Conservation (phyloP, 1,139 yeast genomes). For the Kodamaea sp. region DNA sequence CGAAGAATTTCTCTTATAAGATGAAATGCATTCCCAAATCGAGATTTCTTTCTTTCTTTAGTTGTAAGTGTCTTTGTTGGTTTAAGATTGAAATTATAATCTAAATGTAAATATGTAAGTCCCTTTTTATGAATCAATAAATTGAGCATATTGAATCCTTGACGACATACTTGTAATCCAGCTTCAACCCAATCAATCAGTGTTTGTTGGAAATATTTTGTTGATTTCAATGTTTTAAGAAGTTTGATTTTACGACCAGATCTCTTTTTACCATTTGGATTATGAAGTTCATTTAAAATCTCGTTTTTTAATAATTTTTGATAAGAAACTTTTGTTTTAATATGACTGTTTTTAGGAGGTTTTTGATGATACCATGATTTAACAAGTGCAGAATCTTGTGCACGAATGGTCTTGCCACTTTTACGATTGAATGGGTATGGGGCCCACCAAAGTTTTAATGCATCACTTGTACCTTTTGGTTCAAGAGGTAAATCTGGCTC, state of each 20-base stretch:
- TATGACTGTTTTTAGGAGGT: slow-evolving; percentile 55
- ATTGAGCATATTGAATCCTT: slow-evolving; percentile 92
- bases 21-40: slow-evolving; percentile 97
- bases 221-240: slow-evolving; percentile 64
- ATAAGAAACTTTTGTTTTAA: slow-evolving; percentile 79
- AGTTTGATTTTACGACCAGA: slow-evolving; percentile 52
- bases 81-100: slow-evolving; percentile 90
- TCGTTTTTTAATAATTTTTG: slow-evolving; percentile 77
- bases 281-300: slow-evolving; percentile 70
- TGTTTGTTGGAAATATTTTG: slow-evolving; percentile 89
- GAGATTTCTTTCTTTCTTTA: slow-evolving; percentile 89
- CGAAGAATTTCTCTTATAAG: slow-evolving; percentile 84
- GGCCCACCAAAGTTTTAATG: slow-evolving; percentile 70
- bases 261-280: slow-evolving; percentile 27
- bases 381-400: slow-evolving; percentile 84
- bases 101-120: slow-evolving; percentile 85
- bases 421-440: slow-evolving; percentile 81
- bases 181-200: slow-evolving; percentile 98
- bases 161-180: slow-evolving; percentile 87
- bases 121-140: slow-evolving; percentile 88
- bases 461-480: slow-evolving; percentile 48
- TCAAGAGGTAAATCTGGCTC: slow-evolving; percentile 32
- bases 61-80: slow-evolving; percentile 97
- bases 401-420: slow-evolving; percentile 69
- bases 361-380: slow-evolving; percentile 81